These are phyloP conservation scores for Hypoxylon perforatum DNA, from an alignment of 495 filamentous ascomycete species.

Conservation along the genomic window DNA sequence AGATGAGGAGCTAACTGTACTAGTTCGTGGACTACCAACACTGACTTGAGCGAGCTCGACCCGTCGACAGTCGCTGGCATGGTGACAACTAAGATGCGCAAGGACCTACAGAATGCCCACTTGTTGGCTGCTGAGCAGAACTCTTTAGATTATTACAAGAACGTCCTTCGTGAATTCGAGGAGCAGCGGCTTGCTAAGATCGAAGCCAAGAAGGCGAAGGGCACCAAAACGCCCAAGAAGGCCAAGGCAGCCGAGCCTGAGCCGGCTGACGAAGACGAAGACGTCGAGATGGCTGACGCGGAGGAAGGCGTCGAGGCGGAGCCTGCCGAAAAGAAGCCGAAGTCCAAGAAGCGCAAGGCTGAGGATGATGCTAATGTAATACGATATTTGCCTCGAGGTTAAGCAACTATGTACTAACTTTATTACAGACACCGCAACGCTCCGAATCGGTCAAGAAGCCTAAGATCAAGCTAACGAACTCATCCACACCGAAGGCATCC, in stretches of 20 bases:
- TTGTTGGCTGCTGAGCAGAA: constrained; percentile 76
- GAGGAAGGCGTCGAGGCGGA: constrained; percentile 59
- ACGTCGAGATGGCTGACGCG: constrained; percentile 81
- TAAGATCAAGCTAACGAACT: constrained; percentile 69
- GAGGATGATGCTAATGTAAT: constrained; percentile 76
- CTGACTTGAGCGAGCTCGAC: constrained; percentile 78
- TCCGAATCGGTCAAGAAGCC: constrained; percentile 74
- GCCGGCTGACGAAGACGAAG: constrained; percentile 62
- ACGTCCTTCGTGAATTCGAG: constrained; percentile 72
- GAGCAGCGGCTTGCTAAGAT: constrained; percentile 68
- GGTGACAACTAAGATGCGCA: constrained; percentile 76
- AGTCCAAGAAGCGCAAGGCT: constrained; percentile 76
- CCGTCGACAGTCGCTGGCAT: constrained; percentile 71
- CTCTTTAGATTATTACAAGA: constrained; percentile 80
- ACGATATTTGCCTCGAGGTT: constrained; percentile 5
- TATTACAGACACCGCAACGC: constrained; percentile 71
- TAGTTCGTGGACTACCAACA: constrained; percentile 88
- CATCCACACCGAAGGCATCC: constrained; percentile 61
- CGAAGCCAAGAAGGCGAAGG: constrained; percentile 68
- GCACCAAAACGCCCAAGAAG: constrained; percentile 72
- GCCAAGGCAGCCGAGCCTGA: constrained; percentile 66
- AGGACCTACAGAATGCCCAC: constrained; percentile 78
- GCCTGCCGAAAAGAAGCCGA: constrained; percentile 65
- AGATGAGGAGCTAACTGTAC: constrained; percentile 34
- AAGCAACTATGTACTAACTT: constrained; percentile 38